Evolutionary conservation across 805 yeast species (phyloP).

Genomic region (Lipomyces yamadae): DNA sequence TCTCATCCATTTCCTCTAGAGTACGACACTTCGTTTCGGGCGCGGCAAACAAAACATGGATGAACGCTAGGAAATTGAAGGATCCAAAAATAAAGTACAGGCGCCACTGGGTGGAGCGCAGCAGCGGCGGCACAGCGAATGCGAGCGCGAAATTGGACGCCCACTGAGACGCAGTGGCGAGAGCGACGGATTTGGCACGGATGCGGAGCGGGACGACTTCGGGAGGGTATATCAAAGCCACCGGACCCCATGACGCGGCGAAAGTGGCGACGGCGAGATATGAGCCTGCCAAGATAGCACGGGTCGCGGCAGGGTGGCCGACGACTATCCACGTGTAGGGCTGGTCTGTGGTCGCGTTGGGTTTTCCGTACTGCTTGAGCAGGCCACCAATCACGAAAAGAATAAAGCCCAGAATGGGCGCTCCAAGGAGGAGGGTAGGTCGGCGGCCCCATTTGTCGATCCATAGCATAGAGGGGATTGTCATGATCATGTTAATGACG

Average conservation of each 20-base stretch:
- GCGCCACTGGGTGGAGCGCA: slow-evolving; percentile 57
- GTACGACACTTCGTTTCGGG: slow-evolving; percentile 91
- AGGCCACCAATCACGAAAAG: slow-evolving; percentile 72
- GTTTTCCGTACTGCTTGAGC: slow-evolving; percentile 54
- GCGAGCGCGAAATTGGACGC: slow-evolving; percentile 66
- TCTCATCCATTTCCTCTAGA: slow-evolving; percentile 65
- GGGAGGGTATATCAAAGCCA: slow-evolving; percentile 70
- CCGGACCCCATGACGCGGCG: slow-evolving; percentile 61
- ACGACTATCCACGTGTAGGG: slow-evolving; percentile 48
- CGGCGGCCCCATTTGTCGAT: slow-evolving; percentile 72
- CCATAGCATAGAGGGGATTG: slow-evolving; percentile 59
- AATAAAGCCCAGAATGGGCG: slow-evolving; percentile 64
- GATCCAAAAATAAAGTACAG: slow-evolving; percentile 72
- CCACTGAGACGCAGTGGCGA: slow-evolving; percentile 72
- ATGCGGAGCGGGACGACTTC: slow-evolving; percentile 64
- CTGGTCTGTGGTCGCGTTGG: slow-evolving; percentile 52
- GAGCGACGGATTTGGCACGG: slow-evolving; percentile 65
- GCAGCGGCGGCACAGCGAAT: slow-evolving; percentile 66
- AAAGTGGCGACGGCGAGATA: slow-evolving; percentile 64
- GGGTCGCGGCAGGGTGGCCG: slow-evolving; percentile 61
- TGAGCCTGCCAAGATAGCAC: slow-evolving; percentile 54
- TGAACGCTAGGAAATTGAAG: slow-evolving; percentile 44
- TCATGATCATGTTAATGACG: slow-evolving; percentile 55
- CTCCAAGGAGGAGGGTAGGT: slow-evolving; percentile 62
- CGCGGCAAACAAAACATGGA: slow-evolving; percentile 64